Base-by-base conservation (phyloP, 2,329 filamentous ascomycete genomes). In the Gyromitra esculenta region DNA sequence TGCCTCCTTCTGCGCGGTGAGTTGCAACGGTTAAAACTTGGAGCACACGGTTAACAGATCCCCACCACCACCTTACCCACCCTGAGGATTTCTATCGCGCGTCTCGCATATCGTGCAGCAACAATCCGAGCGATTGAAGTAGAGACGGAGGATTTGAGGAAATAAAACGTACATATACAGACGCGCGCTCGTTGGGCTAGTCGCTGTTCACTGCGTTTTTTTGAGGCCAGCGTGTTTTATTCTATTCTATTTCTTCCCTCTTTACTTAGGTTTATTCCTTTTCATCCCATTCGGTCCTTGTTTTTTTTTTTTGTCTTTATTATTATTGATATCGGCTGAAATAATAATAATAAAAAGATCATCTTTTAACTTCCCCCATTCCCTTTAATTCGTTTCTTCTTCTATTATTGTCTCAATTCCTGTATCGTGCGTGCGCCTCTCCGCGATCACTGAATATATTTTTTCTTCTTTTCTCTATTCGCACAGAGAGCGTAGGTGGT, bases 111-210 rank as follows among this genome's bases (percentile, higher is more conserved):
- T 69, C 48, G 74, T 60, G 48, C 70, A 75, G 57, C 57, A 15
- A 8, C 35, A 37, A 54, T 50, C 59, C 31, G 57, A 48, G 50
- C 59, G 41, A 69, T 69, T 63, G 64, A 60, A 50, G 72, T 56
- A 64, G 41, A 65, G 72, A 62, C 15, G 50, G 39, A 25, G 63
- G 70, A 64, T 73, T 65, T 68, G 75, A 68, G 71, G 64, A 73
- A 57, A 73, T 62, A 67, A 63, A 68, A 60, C 62, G 13, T 45
- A 41, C 54, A 62, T 63, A 56, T 68, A 69, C 56, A 70, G 72
- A 57, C 48, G 39, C 65, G 50, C 35, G 63, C 43, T 39, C 60
- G 69, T 65, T 31, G 2, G 25, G 25, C 25, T 31, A 31, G 25
- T 73, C 56, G 52, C 59, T 63, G 37, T 39, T n/a, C 45, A 63